These are phyloP conservation scores for Candida pseudocylindracea DNA, from an alignment of 1,139 yeast genomes.

Conservation along the genomic window DNA sequence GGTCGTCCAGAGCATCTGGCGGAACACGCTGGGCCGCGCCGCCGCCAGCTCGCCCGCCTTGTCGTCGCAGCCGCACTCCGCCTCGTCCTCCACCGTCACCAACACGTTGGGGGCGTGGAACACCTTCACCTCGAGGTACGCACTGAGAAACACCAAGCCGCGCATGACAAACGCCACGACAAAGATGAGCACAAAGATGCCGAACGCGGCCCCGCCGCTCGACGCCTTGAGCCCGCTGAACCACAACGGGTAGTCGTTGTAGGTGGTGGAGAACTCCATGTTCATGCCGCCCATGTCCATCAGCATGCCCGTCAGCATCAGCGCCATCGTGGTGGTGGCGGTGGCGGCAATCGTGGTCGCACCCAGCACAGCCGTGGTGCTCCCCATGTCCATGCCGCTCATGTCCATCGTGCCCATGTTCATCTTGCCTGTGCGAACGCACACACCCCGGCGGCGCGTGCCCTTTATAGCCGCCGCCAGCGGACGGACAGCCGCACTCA, in stretches of 20 bases:
- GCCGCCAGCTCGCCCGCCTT: constrained; percentile 1
- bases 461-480: too few species aligned
- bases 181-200: constrained; percentile 40
- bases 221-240: constrained; percentile 29
- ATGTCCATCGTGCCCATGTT: too few species aligned
- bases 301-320: constrained; percentile 4
- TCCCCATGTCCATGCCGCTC: too few species aligned
- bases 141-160: constrained; percentile 31
- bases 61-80: constrained; percentile 3
- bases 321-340: too few species aligned
- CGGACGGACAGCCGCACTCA: too few species aligned
- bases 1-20: constrained; percentile 1
- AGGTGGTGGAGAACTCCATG: constrained; percentile 28
- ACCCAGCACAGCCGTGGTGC: too few species aligned
- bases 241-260: constrained; percentile 32
- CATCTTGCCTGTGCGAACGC: too few species aligned
- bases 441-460: too few species aligned
- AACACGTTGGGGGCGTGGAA: constrained; percentile 20
- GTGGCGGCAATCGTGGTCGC: too few species aligned
- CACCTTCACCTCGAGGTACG: constrained; percentile 44
- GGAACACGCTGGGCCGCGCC: neutral
- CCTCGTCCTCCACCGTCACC: constrained; percentile 4
- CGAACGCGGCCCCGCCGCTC: constrained; percentile 41
- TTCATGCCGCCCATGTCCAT: constrained; percentile 19
- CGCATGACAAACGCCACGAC: constrained; percentile 33